Evolutionary conservation across 768 basidiomycete species (phyloP).

Genomic region (Podaxis carcinomalis): DNA sequence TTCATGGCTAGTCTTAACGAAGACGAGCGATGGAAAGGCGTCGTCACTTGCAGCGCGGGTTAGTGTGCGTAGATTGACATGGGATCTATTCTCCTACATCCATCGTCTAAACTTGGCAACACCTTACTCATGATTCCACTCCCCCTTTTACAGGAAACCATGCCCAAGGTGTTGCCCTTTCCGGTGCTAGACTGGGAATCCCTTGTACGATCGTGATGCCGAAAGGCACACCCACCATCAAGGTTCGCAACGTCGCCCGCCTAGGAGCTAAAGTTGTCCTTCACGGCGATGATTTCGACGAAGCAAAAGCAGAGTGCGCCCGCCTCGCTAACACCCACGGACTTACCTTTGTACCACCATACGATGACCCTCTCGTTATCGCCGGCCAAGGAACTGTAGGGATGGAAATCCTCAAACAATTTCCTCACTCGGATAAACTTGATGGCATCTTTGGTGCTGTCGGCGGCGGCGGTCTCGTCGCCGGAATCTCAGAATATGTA

Average conservation of each 20-base stretch:
- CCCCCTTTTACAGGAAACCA: conserved; percentile 73
- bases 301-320: conserved; percentile 91
- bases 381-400: conserved; percentile 96
- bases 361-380: conserved; percentile 95
- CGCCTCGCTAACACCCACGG: conserved; percentile 73
- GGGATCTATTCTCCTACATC: conserved; percentile 11
- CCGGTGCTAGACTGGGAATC: conserved; percentile 81
- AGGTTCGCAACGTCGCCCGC: conserved; percentile 91
- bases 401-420: conserved; percentile 92
- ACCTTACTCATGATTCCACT: neutral
- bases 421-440: conserved; percentile 67
- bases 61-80: conserved; percentile 50
- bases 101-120: neutral
- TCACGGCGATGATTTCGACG: conserved; percentile 91
- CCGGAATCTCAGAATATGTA: conserved; percentile 90
- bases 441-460: conserved; percentile 88
- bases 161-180: conserved; percentile 96
- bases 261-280: conserved; percentile 93
- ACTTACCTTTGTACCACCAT: conserved; percentile 91
- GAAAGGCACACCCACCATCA: conserved; percentile 89
- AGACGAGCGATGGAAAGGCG: conserved; percentile 95
- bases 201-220: conserved; percentile 99
- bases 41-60: conserved; percentile 98
- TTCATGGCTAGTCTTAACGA: conserved; percentile 88
- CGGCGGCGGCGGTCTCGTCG: conserved; percentile 89